Evolutionary conservation across 2,329 filamentous ascomycete genomes (phyloP).

Genomic region (Thelonectria rubi): DNA sequence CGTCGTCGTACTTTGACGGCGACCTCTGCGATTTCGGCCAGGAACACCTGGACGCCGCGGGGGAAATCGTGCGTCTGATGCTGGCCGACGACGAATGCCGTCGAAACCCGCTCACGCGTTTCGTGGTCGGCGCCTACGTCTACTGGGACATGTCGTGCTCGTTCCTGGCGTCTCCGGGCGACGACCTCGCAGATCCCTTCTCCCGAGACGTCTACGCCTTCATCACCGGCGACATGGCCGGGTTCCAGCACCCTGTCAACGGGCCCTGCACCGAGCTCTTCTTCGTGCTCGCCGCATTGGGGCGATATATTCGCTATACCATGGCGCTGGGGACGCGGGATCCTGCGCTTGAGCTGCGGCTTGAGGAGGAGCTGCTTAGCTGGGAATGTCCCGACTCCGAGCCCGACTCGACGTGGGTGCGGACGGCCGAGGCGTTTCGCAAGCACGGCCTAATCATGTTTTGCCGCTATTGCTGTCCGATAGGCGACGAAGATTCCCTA

Average conservation of each 20-base stretch:
- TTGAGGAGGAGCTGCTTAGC: background rate
- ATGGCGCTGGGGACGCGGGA: background rate
- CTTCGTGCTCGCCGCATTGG: background rate
- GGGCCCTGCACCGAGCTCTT: background rate
- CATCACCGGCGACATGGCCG: no score
- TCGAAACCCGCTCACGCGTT: background rate
- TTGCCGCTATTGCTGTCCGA: background rate
- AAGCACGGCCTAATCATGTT: background rate
- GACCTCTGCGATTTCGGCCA: background rate
- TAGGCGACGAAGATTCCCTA: background rate
- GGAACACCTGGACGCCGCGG: background rate
- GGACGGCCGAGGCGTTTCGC: background rate
- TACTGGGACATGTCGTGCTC: background rate
- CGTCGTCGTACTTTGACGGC: background rate
- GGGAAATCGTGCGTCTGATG: background rate
- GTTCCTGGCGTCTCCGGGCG: background rate
- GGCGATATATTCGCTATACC: background rate
- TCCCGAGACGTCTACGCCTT: background rate
- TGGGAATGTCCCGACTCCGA: background rate
- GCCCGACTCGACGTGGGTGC: no score
- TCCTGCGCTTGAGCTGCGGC: background rate
- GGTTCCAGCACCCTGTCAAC: background rate
- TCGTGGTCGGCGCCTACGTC: background rate
- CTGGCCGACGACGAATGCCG: background rate
- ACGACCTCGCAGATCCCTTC: background rate